These are phyloP conservation scores for Raddia distichophylla DNA, from an alignment of 176 grass and related monocot genomes.

Conservation along the genomic window DNA sequence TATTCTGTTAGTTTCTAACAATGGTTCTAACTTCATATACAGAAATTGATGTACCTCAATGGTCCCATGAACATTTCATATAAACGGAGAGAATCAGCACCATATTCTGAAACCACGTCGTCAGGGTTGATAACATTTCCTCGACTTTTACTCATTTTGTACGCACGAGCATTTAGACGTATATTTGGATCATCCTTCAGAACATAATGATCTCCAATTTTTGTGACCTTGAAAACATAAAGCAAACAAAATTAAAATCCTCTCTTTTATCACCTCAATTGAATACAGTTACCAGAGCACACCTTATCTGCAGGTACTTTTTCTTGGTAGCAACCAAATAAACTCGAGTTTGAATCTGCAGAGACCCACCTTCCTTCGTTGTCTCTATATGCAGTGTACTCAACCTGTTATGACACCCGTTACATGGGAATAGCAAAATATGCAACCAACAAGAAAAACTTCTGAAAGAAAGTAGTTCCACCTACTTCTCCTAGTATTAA, in stretches of 20 bases:
- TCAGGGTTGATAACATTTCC: conserved; percentile 99
- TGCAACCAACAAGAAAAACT: background rate
- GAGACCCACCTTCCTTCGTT: conserved; percentile 75
- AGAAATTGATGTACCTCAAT: conserved; percentile 64
- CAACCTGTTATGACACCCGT: conserved; percentile 64
- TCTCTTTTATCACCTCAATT: conserved; percentile 14
- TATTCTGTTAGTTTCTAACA: conserved; percentile 36
- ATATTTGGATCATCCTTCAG: conserved; percentile 79
- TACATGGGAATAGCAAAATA: conserved; percentile 38
- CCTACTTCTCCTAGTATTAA: conserved; percentile 96
- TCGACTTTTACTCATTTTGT: conserved; percentile 99
- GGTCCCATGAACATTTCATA: conserved; percentile 99
- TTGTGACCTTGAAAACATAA: conserved; percentile 64
- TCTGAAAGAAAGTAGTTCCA: conserved; percentile 33
- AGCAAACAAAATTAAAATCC: conserved; percentile 22
- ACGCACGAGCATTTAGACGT: conserved; percentile 71
- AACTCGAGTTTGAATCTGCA: conserved; percentile 59
- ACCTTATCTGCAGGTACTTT: conserved; percentile 86
- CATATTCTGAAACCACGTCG: conserved; percentile 96
- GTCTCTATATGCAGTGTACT: conserved; percentile 88
- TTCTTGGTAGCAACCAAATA: conserved; percentile 74
- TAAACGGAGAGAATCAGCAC: conserved; percentile 93
- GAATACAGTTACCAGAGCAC: conserved; percentile 21
- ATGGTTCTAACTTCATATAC: conserved; percentile 10
- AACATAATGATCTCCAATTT: conserved; percentile 87